These are phyloP conservation scores for Coemansia sp. DNA, from an alignment of 192 early-diverging fungal species.

Conservation along the genomic window DNA sequence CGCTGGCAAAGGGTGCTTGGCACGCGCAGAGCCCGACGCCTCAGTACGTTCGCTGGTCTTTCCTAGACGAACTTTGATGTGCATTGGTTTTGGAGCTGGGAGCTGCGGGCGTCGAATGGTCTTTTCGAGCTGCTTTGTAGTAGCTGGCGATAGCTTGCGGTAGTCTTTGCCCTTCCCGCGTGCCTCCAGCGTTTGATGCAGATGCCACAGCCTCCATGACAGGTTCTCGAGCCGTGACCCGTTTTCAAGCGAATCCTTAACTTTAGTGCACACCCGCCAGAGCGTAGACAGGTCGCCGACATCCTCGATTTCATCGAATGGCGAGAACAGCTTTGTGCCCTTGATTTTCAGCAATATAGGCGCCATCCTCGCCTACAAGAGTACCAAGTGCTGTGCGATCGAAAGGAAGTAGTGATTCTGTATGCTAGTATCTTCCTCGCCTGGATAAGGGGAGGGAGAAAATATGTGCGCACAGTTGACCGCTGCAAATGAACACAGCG, in stretches of 20 bases:
- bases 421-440: neutral
- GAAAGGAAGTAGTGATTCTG: neutral
- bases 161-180: constrained; percentile 53
- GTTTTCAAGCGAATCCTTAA: constrained; percentile 80
- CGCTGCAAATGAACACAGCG: neutral
- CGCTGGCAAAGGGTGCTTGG: neutral
- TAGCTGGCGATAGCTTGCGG: constrained; percentile 59
- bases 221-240: constrained; percentile 80
- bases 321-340: constrained; percentile 72
- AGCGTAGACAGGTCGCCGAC: constrained; percentile 74
- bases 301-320: constrained; percentile 69
- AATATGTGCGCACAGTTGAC: neutral
- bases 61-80: constrained; percentile 53
- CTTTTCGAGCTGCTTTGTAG: constrained; percentile 61
- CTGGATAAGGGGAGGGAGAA: constrained; percentile 7
- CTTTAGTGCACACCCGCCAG: constrained; percentile 84
- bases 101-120: constrained; percentile 38
- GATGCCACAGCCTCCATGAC: constrained; percentile 83
- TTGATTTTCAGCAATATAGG: constrained; percentile 72
- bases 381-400: constrained; percentile 4
- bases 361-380: constrained; percentile 52
- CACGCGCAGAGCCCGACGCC: neutral
- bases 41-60: constrained; percentile 32
- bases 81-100: constrained; percentile 50
- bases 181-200: constrained; percentile 67